A percentile compares a stretch with the other conserved stretches of the same genome.
These are phyloP conservation scores for Xylaria flabelliformis DNA, from an alignment of 495 filamentous ascomycete genomes.

Conservation along the genomic window DNA sequence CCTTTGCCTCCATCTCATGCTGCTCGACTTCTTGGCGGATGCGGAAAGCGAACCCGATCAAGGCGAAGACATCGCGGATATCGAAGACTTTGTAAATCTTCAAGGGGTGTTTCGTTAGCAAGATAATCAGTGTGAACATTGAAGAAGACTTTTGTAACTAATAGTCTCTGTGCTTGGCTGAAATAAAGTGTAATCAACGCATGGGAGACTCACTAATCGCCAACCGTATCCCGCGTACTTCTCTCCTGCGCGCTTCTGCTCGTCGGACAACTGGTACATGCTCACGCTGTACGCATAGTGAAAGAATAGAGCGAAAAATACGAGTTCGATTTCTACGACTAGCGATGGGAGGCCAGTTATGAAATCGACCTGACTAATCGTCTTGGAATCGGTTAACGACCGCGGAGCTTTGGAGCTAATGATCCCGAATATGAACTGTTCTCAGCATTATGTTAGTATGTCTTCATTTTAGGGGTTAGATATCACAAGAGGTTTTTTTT, in stretches of 20 bases:
- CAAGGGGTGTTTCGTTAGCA: not conserved
- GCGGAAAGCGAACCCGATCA: constrained; percentile 15
- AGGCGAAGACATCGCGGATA: constrained; percentile 17
- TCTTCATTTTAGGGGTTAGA: not conserved
- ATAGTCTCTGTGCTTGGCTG: too few relatives aligned
- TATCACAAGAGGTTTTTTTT: not conserved
- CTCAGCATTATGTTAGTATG: not conserved
- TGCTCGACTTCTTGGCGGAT: constrained; percentile 12
- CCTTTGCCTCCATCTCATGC: constrained; percentile 3
- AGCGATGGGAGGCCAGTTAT: constrained; percentile 23
- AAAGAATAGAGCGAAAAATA: constrained; percentile 27
- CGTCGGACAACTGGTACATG: constrained; percentile 21
- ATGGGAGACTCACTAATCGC: constrained; percentile 22
- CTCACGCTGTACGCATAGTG: constrained; percentile 24
- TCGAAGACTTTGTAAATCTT: constrained; percentile 26
- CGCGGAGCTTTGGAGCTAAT: constrained; percentile 8
- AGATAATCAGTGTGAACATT: not conserved
- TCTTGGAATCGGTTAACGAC: constrained; percentile 4
- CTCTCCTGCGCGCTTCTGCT: constrained; percentile 13
- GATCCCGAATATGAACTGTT: constrained; percentile 21
- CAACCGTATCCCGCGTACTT: constrained; percentile 23
- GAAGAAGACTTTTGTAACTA: not conserved
- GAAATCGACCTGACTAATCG: constrained; percentile 19
- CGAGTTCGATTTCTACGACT: constrained; percentile 23
- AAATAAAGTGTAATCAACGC: not conserved